Percentiles rank a stretch among this genome's conserved stretches.
These are phyloP conservation scores for Huntiella moniliformis DNA, from an alignment of 2,329 filamentous ascomycete genomes.

Conservation along the genomic window DNA sequence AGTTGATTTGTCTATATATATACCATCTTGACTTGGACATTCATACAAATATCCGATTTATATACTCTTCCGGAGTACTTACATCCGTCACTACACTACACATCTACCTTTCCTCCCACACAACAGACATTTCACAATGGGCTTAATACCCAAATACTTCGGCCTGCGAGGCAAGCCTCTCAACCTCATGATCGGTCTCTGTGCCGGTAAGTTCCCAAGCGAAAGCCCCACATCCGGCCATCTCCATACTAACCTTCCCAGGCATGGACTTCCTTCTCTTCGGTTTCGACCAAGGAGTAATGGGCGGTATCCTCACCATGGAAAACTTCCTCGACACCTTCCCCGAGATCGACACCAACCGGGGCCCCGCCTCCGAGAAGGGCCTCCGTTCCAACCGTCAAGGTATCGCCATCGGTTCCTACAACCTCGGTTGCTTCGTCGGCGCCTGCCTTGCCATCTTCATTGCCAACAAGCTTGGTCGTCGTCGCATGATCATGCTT, in stretches of 20 bases:
- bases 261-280: constrained; percentile 23
- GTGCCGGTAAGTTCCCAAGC: constrained; percentile 12
- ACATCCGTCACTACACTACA: background rate
- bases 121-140: constrained; percentile 3
- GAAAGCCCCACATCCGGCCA: background rate
- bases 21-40: background rate
- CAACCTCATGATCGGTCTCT: constrained; percentile 13
- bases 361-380: constrained; percentile 20
- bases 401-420: constrained; percentile 32
- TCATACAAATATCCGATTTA: too few species aligned
- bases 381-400: constrained; percentile 31
- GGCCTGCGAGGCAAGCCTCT: constrained; percentile 12
- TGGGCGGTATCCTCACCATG: constrained; percentile 56
- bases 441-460: constrained; percentile 48
- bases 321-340: constrained; percentile 39
- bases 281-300: constrained; percentile 50
- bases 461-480: constrained; percentile 43
- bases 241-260: background rate
- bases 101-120: background rate
- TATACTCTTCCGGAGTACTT: too few species aligned
- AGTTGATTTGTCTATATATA: background rate
- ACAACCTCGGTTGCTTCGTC: constrained; percentile 43
- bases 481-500: constrained; percentile 38
- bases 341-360: constrained; percentile 28
- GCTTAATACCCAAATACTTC: constrained; percentile 12